phyloP scores from a whole-genome alignment of 1,139 yeast genomes.

The Kluyveromyces marxianus region DNA sequence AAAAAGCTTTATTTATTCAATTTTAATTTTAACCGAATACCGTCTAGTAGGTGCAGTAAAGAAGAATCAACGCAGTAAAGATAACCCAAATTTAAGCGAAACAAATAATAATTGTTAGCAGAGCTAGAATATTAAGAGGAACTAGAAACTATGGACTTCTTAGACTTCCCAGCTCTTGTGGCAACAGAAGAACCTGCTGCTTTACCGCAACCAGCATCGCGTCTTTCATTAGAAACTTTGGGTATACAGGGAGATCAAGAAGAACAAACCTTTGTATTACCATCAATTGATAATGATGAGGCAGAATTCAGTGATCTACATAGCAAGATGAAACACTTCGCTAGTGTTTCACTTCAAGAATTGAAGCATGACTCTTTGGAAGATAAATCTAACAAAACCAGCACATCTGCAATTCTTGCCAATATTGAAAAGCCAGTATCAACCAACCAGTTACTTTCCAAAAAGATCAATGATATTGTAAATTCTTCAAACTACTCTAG shows the following conservation, averaged over 20 bases:
- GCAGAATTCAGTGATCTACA: conserved; percentile 13
- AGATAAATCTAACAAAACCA: background rate
- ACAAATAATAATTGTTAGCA: background rate
- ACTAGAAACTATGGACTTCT: conserved; percentile 23
- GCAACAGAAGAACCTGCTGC: conserved; percentile 10
- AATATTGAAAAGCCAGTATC: conserved; percentile 9
- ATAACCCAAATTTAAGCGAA: background rate
- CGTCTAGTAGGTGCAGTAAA: too few relatives aligned
- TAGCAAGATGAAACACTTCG: conserved; percentile 21
- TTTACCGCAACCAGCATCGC: conserved; percentile 23
- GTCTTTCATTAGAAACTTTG: conserved; percentile 11
- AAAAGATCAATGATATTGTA: conserved; percentile 44
- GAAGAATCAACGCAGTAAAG: too few relatives aligned
- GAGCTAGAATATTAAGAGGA: background rate
- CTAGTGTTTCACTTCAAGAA: conserved; percentile 11
- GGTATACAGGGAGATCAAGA: conserved; percentile 9
- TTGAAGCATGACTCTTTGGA: background rate
- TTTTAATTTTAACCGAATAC: too few relatives aligned
- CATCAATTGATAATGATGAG: background rate
- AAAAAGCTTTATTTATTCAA: too few relatives aligned
- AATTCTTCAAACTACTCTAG: conserved; percentile 43
- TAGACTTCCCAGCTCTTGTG: conserved; percentile 24
- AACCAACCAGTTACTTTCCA: conserved; percentile 34
- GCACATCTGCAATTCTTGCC: background rate
- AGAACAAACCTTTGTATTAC: conserved; percentile 9